phyloP scores from a whole-genome alignment of 345 rosid species.

The Pugionium cornutum region DNA sequence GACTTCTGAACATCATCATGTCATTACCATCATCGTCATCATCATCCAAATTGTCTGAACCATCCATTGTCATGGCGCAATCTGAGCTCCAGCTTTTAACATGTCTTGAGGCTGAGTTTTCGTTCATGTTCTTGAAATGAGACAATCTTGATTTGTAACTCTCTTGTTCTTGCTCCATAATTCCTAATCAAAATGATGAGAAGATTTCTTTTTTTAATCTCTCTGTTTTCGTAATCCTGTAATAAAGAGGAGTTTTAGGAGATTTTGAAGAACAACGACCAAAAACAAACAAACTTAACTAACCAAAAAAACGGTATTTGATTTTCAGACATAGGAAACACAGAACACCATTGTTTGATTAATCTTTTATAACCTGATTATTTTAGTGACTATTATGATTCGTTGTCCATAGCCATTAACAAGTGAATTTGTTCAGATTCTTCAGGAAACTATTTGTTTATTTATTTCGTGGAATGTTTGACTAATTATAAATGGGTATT shows the following conservation, averaged over 20 bases:
- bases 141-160: conserved; percentile 56
- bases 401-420: conserved; percentile 41
- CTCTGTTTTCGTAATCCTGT: conserved; percentile 29
- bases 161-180: conserved; percentile 71
- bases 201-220: conserved; percentile 20
- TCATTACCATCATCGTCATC: conserved; percentile 35
- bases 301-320: conserved; percentile 34
- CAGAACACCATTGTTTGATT: conserved; percentile 39
- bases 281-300: conserved; percentile 25
- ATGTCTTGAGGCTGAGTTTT: conserved; percentile 43
- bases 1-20: conserved; percentile 37
- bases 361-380: conserved; percentile 18
- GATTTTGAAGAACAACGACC: conserved; percentile 1
- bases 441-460: background rate
- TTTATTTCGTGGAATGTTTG: conserved; percentile 26
- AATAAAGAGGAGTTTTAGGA: conserved; percentile 40
- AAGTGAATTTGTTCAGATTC: conserved; percentile 31
- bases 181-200: conserved; percentile 7
- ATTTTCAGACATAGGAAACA: conserved; percentile 37
- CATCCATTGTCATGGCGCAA: conserved; percentile 37
- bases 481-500: conserved; percentile 34
- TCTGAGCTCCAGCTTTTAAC: conserved; percentile 60
- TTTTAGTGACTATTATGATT: conserved; percentile 29
- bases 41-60: conserved; percentile 11
- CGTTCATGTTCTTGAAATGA: conserved; percentile 56